Evolutionary conservation across 2,329 filamentous ascomycete genomes (phyloP).

Genomic region (Aspergillus hiratsukae): DNA sequence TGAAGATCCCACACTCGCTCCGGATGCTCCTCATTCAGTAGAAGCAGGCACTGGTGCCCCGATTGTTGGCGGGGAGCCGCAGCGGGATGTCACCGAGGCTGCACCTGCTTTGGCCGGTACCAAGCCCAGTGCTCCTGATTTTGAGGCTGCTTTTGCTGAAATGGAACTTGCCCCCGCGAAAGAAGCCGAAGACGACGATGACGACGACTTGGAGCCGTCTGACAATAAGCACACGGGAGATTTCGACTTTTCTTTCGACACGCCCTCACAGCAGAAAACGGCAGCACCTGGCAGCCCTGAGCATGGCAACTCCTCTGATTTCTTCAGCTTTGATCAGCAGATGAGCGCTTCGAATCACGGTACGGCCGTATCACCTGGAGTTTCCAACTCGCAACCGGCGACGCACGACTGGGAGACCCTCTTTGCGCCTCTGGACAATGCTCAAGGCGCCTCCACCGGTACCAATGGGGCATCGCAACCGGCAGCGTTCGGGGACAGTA

Average conservation of each 20-base stretch:
- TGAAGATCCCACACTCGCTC: constrained; percentile 35
- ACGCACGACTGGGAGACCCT: constrained; percentile 91
- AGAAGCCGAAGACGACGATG: constrained; percentile 49
- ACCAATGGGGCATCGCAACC: constrained; percentile 15
- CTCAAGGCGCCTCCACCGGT: constrained; percentile 15
- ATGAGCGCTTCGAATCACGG: constrained; percentile 34
- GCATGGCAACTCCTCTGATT: constrained; percentile 29
- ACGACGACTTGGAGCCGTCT: constrained; percentile 50
- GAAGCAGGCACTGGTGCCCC: constrained; percentile 34
- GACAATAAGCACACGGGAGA: constrained; percentile 33
- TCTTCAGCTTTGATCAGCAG: constrained; percentile 36
- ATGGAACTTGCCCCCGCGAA: constrained; percentile 42
- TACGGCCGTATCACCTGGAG: constrained; percentile 34
- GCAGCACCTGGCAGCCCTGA: constrained; percentile 17
- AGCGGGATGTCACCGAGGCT: constrained; percentile 14
- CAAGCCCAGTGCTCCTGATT: constrained; percentile 38
- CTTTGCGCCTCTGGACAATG: constrained; percentile 70
- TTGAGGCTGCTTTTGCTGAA: constrained; percentile 45
- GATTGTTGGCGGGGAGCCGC: constrained; percentile 33
- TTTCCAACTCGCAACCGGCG: constrained; percentile 36
- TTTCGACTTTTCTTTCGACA: constrained; percentile 46
- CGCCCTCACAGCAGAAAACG: constrained; percentile 31
- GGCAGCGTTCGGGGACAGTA: constrained; percentile 8
- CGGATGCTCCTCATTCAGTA: constrained; percentile 38
- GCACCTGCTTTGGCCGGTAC: constrained; percentile 19